Evolutionary conservation across 192 early-diverging fungal genomes (phyloP).

Genomic region (Podila minutissima): DNA sequence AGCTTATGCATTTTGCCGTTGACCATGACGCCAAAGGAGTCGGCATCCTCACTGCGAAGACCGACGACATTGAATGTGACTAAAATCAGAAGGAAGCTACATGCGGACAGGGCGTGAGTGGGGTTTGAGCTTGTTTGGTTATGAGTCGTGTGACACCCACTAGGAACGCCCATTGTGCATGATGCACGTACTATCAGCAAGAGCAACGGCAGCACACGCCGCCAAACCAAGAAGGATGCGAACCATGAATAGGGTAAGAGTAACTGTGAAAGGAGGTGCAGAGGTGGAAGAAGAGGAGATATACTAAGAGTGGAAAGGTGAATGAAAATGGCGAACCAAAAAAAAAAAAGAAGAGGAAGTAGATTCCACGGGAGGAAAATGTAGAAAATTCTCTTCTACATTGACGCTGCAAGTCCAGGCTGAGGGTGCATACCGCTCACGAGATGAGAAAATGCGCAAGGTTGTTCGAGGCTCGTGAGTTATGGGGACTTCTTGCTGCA

Average conservation of each 20-base stretch:
- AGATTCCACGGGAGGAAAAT: background rate
- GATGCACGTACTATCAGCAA: conserved; percentile 32
- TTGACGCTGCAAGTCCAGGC: background rate
- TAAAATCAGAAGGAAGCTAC: background rate
- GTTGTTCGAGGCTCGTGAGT: too few relatives aligned
- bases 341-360: conserved; percentile 3
- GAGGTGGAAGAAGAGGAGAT: conserved; percentile 2
- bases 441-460: too few relatives aligned
- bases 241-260: conserved; percentile 18
- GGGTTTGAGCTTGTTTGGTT: background rate
- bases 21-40: conserved; percentile 28
- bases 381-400: too few relatives aligned
- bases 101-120: background rate
- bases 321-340: too few relatives aligned
- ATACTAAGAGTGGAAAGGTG: background rate
- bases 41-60: conserved; percentile 8
- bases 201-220: conserved; percentile 31
- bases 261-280: background rate
- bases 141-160: too few relatives aligned
- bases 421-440: too few relatives aligned
- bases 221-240: conserved; percentile 41
- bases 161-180: too few relatives aligned
- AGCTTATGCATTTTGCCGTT: conserved; percentile 36
- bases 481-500: too few relatives aligned
- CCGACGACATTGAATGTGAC: conserved; percentile 46